Conservation (phyloP, 164 flowering plant genomes). For the Stephania japonica region DNA sequence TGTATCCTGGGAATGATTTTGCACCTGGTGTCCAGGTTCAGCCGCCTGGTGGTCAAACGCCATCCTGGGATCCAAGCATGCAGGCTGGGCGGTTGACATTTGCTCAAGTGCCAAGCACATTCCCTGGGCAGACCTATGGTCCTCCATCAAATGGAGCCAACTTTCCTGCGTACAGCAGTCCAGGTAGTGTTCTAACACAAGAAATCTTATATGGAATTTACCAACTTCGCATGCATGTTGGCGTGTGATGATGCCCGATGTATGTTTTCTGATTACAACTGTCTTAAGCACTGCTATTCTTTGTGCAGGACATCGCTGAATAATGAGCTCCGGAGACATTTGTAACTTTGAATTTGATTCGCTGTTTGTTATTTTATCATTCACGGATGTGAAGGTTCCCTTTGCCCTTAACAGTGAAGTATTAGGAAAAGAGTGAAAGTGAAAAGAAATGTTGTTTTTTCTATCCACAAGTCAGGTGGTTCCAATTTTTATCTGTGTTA, state of each 20-base stretch:
- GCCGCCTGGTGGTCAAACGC: constrained; percentile 25
- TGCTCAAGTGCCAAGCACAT: constrained; percentile 31
- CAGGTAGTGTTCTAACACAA: constrained; percentile 18
- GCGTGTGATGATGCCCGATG: neutral
- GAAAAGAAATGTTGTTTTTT: too few relatives aligned
- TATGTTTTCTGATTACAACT: neutral
- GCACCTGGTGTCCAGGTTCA: constrained; percentile 25
- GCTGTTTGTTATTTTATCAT: neutral
- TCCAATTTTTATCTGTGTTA: neutral
- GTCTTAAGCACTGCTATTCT: neutral
- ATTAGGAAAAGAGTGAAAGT: neutral
- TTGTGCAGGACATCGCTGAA: neutral
- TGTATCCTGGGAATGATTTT: constrained; percentile 29
- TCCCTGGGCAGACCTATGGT: constrained; percentile 41
- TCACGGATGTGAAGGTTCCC: neutral
- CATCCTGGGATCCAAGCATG: constrained; percentile 49
- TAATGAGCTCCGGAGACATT: neutral
- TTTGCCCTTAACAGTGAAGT: neutral
- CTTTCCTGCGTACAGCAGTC: constrained; percentile 25
- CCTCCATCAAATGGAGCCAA: constrained; percentile 16
- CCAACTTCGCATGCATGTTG: neutral
- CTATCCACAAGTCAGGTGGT: neutral
- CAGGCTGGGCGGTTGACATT: constrained; percentile 33
- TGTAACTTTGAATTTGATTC: neutral
- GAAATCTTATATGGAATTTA: too few relatives aligned